Percentiles rank a stretch among this genome's conserved stretches.
Conservation (phyloP, 2,329 filamentous ascomycete species). For the Neofusicoccum cordaticola region DNA sequence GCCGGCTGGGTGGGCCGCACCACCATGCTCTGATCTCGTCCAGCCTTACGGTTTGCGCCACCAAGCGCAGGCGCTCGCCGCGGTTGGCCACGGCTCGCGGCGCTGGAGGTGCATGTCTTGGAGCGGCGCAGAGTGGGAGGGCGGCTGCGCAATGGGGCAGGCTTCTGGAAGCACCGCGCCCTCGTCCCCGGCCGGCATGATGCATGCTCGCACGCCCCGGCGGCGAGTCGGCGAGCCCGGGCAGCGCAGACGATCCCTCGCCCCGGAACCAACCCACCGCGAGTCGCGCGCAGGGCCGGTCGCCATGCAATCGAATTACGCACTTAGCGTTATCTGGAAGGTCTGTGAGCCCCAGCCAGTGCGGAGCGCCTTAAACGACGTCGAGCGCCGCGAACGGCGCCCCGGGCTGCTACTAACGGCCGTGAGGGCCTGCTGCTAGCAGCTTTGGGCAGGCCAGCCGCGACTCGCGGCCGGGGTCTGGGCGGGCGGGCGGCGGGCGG, state of each 20-base stretch:
- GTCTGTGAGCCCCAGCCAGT: conserved; percentile 1
- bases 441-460: not conserved
- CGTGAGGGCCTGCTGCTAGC: not conserved
- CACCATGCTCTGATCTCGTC: conserved; percentile 3
- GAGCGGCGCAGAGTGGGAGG: not conserved
- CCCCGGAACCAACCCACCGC: not conserved
- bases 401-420: not conserved
- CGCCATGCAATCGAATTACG: conserved; percentile 10
- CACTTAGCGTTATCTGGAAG: conserved; percentile 16
- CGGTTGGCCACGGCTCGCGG: not conserved
- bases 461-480: not conserved
- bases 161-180: conserved; percentile 2
- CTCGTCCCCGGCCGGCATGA: not conserved
- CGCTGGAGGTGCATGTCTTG: not conserved
- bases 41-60: not conserved
- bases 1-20: not conserved
- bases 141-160: conserved; percentile 1
- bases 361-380: conserved; percentile 1
- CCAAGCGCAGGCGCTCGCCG: not conserved
- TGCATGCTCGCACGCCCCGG: not conserved
- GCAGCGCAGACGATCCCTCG: not conserved
- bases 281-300: conserved; percentile 2
- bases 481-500: too few species aligned
- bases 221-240: conserved; percentile 4
- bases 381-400: conserved; percentile 8